Evolutionary conservation across 2,329 filamentous ascomycete genomes (phyloP).

Genomic region (Cladosporium sp.): DNA sequence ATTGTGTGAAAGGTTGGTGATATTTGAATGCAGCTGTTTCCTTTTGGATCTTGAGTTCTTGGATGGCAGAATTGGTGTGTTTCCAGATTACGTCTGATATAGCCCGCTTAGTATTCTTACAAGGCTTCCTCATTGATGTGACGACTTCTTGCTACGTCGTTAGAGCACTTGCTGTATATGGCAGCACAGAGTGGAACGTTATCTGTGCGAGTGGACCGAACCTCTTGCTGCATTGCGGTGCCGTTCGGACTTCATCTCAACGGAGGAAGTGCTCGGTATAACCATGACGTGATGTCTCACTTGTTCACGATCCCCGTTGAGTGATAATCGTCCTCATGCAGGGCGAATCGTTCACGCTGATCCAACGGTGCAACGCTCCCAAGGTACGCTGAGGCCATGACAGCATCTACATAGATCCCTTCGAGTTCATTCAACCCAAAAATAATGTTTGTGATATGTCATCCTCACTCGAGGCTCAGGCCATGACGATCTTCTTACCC

Average conservation of each 20-base stretch:
- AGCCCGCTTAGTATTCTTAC: background rate
- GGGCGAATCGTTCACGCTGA: background rate
- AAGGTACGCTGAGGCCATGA: background rate
- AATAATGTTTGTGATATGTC: background rate
- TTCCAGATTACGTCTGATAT: background rate
- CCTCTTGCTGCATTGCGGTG: background rate
- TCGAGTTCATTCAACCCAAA: background rate
- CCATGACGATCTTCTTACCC: background rate
- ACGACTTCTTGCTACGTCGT: background rate
- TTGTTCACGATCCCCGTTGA: background rate
- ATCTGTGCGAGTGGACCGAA: background rate
- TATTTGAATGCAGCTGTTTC: background rate
- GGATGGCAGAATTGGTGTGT: background rate
- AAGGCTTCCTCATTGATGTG: background rate
- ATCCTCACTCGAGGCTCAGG: background rate
- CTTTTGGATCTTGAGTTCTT: background rate
- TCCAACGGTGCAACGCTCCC: background rate
- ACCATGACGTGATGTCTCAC: background rate
- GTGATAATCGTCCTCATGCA: background rate
- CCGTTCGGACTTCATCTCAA: background rate
- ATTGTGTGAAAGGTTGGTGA: conserved; percentile 42
- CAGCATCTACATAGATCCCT: background rate
- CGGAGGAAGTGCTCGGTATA: background rate
- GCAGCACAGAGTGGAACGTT: background rate
- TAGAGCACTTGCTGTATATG: background rate